Evolutionary conservation across 1,284 basidiomycete species (phyloP).

Genomic region (Ganoderma lucidum): DNA sequence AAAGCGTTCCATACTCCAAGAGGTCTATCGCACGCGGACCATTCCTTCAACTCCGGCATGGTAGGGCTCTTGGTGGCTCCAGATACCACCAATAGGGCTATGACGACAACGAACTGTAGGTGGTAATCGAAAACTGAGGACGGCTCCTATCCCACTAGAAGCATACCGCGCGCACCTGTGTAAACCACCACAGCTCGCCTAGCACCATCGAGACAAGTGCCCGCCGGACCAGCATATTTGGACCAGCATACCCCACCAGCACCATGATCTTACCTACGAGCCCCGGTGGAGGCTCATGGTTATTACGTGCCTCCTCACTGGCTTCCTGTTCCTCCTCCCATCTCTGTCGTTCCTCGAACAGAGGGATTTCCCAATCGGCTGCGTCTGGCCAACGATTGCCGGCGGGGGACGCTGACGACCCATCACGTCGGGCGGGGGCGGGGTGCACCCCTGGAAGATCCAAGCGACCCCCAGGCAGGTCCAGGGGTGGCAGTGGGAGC

Average conservation of each 20-base stretch:
- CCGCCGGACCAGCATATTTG: conserved; percentile 62
- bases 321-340: conserved; percentile 5
- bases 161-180: conserved; percentile 56
- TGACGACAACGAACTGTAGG: conserved; percentile 50
- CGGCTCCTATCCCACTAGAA: neutral
- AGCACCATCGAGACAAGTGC: conserved; percentile 64
- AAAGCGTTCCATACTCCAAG: conserved; percentile 76
- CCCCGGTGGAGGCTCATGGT: conserved; percentile 16
- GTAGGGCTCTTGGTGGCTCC: conserved; percentile 59
- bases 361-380: conserved; percentile 19
- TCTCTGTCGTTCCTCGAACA: conserved; percentile 17
- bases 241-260: conserved; percentile 65
- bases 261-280: conserved; percentile 23
- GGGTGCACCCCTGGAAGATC: conserved; percentile 3
- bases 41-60: conserved; percentile 57
- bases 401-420: conserved; percentile 1
- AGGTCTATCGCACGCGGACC: conserved; percentile 70
- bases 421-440: conserved; percentile 1
- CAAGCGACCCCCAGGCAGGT: conserved; percentile 14
- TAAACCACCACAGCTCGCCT: conserved; percentile 59
- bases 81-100: conserved; percentile 60
- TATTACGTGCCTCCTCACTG: neutral
- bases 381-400: neutral
- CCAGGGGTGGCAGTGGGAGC: conserved; percentile 5
- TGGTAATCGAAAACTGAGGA: neutral